Conservation (phyloP, 306 rosid species). For the Pyrus communis region DNA sequence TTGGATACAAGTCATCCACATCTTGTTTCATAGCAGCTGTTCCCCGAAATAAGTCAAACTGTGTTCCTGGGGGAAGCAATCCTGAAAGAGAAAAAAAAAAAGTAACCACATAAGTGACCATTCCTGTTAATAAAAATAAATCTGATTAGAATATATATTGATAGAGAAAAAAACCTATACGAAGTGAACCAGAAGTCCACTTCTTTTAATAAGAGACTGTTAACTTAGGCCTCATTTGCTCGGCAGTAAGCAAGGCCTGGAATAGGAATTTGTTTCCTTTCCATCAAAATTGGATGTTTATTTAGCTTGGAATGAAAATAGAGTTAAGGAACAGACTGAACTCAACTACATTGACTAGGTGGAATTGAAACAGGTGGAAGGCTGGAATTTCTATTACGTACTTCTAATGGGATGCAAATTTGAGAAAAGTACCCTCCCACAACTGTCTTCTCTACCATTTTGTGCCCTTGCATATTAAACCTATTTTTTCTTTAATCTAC, state of each 20-base stretch:
- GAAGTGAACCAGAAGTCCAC: neutral
- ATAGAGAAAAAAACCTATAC: neutral
- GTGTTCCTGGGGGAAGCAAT: constrained; percentile 97
- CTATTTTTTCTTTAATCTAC: too few relatives aligned
- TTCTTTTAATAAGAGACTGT: neutral
- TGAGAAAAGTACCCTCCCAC: neutral
- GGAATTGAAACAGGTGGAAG: neutral
- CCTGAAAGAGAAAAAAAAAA: constrained; percentile 52
- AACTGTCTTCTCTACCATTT: too few relatives aligned
- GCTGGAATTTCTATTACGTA: too few relatives aligned
- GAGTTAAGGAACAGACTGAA: neutral
- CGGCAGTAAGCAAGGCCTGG: neutral
- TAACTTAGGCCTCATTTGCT: neutral
- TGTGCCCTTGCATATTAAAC: too few relatives aligned
- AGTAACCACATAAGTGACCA: neutral
- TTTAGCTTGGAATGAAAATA: neutral
- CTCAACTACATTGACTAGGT: neutral
- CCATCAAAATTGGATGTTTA: neutral
- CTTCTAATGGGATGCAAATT: too few relatives aligned
- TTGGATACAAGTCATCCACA: constrained; percentile 92
- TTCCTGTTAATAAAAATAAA: neutral
- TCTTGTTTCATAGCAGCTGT: constrained; percentile 99
- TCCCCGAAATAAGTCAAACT: constrained; percentile 95
- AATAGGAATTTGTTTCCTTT: neutral
- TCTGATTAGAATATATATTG: neutral